Percentiles rank a stretch among this genome's conserved stretches.
These are phyloP conservation scores for Epicoccum nigrum DNA, from an alignment of 2,329 filamentous ascomycete genomes.

Conservation along the genomic window DNA sequence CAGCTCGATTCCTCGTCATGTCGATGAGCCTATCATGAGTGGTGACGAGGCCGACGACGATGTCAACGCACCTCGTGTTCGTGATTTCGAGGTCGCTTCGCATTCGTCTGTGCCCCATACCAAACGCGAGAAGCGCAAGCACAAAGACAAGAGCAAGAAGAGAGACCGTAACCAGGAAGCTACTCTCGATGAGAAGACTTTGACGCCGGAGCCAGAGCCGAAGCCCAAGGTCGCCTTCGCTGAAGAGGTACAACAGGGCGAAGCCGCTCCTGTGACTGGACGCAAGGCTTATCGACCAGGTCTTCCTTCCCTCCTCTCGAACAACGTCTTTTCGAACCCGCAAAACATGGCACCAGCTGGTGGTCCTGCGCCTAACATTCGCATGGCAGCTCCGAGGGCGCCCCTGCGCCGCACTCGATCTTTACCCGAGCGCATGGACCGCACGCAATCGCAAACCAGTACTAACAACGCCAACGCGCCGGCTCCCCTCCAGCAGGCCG, in stretches of 20 bases:
- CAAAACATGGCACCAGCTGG: conserved; percentile 42
- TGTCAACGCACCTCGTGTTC: conserved; percentile 47
- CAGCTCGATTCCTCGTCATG: conserved; percentile 39
- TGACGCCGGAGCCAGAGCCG: conserved; percentile 5
- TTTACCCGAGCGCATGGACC: conserved; percentile 45
- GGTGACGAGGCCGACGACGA: conserved; percentile 63
- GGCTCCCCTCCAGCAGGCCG: conserved; percentile 24
- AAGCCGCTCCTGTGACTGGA: conserved; percentile 49
- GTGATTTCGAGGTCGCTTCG: conserved; percentile 56
- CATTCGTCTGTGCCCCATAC: conserved; percentile 41
- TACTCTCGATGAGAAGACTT: conserved; percentile 36
- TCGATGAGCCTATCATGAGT: conserved; percentile 53
- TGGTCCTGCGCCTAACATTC: conserved; percentile 38
- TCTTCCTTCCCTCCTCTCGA: conserved; percentile 70
- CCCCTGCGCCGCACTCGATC: conserved; percentile 44
- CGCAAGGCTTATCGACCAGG: conserved; percentile 66
- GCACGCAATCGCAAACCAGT: conserved; percentile 25
- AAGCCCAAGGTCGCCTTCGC: conserved; percentile 49
- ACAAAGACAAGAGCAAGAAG: conserved; percentile 55
- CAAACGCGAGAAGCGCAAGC: conserved; percentile 50
- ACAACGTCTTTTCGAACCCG: conserved; percentile 68
- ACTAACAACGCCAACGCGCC: conserved; percentile 27
- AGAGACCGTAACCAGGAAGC: conserved; percentile 46
- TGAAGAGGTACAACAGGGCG: conserved; percentile 39
- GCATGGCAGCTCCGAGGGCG: conserved; percentile 38